phyloP scores from a whole-genome alignment of 441 rosid genomes.

The Erodium chrysanthum region DNA sequence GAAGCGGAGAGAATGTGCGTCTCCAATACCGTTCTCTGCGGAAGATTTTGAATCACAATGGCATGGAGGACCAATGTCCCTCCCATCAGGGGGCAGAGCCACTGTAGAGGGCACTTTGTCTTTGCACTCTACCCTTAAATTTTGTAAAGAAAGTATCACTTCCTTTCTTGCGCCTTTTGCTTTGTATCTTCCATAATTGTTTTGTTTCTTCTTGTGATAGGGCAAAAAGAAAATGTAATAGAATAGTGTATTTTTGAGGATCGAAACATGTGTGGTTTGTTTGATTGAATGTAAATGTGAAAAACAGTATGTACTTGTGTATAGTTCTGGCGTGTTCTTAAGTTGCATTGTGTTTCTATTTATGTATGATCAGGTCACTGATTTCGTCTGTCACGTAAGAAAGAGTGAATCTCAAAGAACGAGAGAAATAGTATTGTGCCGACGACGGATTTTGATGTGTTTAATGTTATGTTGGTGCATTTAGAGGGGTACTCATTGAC shows the following conservation, averaged over 20 bases:
- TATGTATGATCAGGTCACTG: no score
- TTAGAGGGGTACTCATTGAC: no score
- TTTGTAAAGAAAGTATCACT: background rate
- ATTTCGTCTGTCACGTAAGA: no score
- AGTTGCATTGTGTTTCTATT: no score
- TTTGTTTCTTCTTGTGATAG: background rate
- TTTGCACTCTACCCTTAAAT: background rate
- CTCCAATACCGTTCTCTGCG: constrained; percentile 84
- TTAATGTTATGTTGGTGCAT: no score
- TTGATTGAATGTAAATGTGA: background rate
- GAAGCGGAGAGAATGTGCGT: constrained; percentile 73
- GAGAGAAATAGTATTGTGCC: no score
- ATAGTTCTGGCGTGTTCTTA: no score
- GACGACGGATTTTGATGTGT: no score
- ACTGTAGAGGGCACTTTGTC: background rate
- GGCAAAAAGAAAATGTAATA: background rate
- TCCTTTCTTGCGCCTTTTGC: background rate
- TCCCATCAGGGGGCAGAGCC: constrained; percentile 23
- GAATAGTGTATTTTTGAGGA: background rate
- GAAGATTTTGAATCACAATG: constrained; percentile 34
- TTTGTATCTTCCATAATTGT: background rate
- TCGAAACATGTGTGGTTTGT: background rate
- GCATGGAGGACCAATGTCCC: constrained; percentile 39
- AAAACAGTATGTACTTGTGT: no score
- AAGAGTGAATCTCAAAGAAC: no score